Percentiles rank a stretch among this genome's conserved stretches.
These are phyloP conservation scores for Hymenoscyphus scutula DNA, from an alignment of 2,329 filamentous ascomycete species.

Conservation along the genomic window DNA sequence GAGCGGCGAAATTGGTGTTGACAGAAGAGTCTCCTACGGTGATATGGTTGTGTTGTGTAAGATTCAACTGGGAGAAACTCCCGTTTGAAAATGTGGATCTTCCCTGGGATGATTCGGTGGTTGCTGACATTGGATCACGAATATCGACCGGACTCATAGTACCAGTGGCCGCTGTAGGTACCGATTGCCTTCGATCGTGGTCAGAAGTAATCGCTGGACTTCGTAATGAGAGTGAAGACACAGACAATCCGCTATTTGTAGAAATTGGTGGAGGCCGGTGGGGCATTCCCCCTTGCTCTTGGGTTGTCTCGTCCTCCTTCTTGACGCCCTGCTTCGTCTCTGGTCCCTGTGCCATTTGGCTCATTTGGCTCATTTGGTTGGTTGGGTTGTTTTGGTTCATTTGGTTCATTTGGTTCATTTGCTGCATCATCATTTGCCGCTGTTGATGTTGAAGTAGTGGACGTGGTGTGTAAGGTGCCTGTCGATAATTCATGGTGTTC, in stretches of 20 bases:
- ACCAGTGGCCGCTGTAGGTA: slow-evolving; percentile 35
- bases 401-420: not conserved
- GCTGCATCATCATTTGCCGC: slow-evolving; percentile 16
- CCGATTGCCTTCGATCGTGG: slow-evolving; percentile 41
- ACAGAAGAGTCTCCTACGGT: slow-evolving; percentile 12
- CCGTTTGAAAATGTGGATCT: slow-evolving; percentile 29
- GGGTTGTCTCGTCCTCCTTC: slow-evolving; percentile 15
- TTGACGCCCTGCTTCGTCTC: not conserved
- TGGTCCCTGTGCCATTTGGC: not conserved
- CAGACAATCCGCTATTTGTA: not conserved
- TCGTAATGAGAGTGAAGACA: too few relatives aligned
- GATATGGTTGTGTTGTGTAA: slow-evolving; percentile 8
- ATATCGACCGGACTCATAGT: slow-evolving; percentile 14
- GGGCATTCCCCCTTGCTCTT: slow-evolving; percentile 31
- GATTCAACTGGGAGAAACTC: slow-evolving; percentile 21
- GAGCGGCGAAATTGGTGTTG: slow-evolving; percentile 32
- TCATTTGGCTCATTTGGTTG: too few relatives aligned
- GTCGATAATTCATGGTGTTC: slow-evolving; percentile 36
- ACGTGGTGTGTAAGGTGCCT: slow-evolving; percentile 42
- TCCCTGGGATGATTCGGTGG: slow-evolving; percentile 5
- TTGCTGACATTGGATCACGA: slow-evolving; percentile 9
- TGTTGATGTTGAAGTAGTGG: slow-evolving; percentile 28
- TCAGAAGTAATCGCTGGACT: not conserved
- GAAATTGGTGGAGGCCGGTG: slow-evolving; percentile 1
- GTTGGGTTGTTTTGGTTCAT: not conserved